Evolutionary conservation across 2,329 filamentous ascomycete genomes (phyloP).

Genomic region (Aureobasidium sp.): DNA sequence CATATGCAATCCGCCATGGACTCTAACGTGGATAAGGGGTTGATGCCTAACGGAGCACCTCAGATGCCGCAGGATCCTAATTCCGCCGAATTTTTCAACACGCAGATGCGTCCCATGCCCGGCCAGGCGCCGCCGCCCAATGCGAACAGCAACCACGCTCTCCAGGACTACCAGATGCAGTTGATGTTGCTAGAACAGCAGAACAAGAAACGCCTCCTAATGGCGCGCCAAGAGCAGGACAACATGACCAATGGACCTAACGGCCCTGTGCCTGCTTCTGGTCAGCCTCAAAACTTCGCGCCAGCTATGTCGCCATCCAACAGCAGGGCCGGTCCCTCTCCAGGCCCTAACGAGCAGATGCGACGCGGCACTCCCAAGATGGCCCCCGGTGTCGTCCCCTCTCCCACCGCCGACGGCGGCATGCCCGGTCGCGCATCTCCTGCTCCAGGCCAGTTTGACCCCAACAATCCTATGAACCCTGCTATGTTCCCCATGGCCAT

Average conservation of each 20-base stretch:
- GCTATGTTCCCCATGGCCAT: slow-evolving; percentile 35
- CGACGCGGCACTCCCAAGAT: slow-evolving; percentile 71
- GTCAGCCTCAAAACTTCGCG: slow-evolving; percentile 37
- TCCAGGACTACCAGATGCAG: slow-evolving; percentile 87
- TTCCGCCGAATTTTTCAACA: slow-evolving; percentile 46
- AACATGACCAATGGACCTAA: slow-evolving; percentile 49
- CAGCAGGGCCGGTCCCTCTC: slow-evolving; percentile 64
- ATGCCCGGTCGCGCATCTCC: slow-evolving; percentile 58
- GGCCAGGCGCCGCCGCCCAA: slow-evolving; percentile 27
- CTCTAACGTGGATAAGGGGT: slow-evolving; percentile 63
- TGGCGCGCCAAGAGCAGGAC: slow-evolving; percentile 76
- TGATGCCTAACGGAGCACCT: slow-evolving; percentile 48
- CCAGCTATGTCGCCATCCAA: slow-evolving; percentile 61
- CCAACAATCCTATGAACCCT: slow-evolving; percentile 37
- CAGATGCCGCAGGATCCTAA: slow-evolving; percentile 72
- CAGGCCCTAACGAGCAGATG: slow-evolving; percentile 71
- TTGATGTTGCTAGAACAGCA: slow-evolving; percentile 81
- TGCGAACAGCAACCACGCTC: slow-evolving; percentile 64
- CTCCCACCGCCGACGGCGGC: slow-evolving; percentile 63
- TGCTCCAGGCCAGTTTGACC: slow-evolving; percentile 49
- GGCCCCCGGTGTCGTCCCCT: slow-evolving; percentile 61
- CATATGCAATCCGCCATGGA: slow-evolving; percentile 73
- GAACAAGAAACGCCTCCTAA: slow-evolving; percentile 78
- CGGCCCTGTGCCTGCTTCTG: slow-evolving; percentile 42
- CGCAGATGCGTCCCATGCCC: slow-evolving; percentile 36